These are phyloP conservation scores for Gaeumannomyces tritici DNA, from an alignment of 2,329 filamentous ascomycete genomes.

Conservation along the genomic window DNA sequence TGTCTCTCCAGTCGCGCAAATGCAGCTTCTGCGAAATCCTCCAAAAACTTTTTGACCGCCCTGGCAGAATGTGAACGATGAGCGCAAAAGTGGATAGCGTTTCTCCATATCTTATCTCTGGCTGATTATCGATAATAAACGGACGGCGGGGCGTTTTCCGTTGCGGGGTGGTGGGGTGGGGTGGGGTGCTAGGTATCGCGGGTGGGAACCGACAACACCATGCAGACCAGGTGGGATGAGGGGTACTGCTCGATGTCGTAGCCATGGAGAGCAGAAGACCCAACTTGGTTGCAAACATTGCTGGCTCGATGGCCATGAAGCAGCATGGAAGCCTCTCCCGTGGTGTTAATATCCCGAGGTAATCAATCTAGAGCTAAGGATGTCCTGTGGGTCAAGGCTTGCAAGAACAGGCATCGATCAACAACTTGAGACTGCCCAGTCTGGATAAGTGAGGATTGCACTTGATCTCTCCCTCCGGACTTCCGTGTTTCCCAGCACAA, in stretches of 20 bases:
- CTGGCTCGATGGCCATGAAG: not conserved
- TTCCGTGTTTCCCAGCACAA: not conserved
- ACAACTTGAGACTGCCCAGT: not conserved
- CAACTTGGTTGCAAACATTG: not conserved
- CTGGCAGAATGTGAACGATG: not conserved
- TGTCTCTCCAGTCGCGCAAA: not conserved
- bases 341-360: not conserved
- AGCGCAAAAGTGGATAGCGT: not conserved
- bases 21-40: not conserved
- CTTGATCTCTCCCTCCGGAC: too few relatives aligned
- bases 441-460: too few relatives aligned
- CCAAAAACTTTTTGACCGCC: constrained; percentile 4
- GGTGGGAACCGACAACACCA: too few relatives aligned
- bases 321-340: not conserved
- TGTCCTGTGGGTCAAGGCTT: not conserved
- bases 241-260: too few relatives aligned
- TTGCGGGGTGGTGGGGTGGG: not conserved
- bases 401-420: not conserved
- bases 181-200: too few relatives aligned
- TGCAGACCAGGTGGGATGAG: too few relatives aligned
- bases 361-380: not conserved
- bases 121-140: not conserved
- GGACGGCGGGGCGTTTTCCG: too few relatives aligned
- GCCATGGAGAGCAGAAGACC: too few relatives aligned
- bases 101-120: not conserved